Evolutionary conservation across 75 land plant species (phyloP), one percentile per base, ranked within the genome.

Genomic region (Sequoiadendron giganteum): DNA sequence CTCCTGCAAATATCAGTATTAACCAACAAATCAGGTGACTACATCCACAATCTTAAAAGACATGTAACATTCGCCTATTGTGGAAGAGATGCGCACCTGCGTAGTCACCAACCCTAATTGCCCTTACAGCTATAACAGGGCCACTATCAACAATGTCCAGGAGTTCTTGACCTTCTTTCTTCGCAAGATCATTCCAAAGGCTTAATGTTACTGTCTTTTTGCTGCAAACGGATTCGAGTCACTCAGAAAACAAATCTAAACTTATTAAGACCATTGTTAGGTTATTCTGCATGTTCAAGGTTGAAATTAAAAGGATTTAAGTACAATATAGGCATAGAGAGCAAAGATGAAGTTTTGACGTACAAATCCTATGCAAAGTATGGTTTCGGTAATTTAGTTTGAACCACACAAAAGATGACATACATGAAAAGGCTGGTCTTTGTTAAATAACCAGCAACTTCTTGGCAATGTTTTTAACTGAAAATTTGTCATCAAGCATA

Each of bases 101-200:
- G 72, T 91, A 98, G 77, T 98, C 99, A 88, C 95, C 94, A 56
- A 94, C 99, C 90, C 91, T 95, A 21, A 97, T 90, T 16, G 90
- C 88, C 85, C 92, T 96, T 5, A 97, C 92, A 38, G 96, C 93
- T 65, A 98, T 93, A 43, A 95, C 78, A 10, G 99, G 99, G 38
- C 90, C 86, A 38, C 87, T 83, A 87, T 95, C 96, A 55, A 91
- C 94, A 70, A 88, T 92, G 14, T 97, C 94, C 45, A 96, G 88
- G 88, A 98, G 91, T 54, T 94, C 91, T 58, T 95, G 96, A 1
- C 99, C 99, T 68, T 95, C 91, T 47, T 87, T 90, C 78, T 92
- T 91, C 28, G 99, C 99, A 58, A 93, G 93, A 86, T 93, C 94
- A 92, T 94, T 95, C 99, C 99, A 98, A 38, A 98, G 88, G 65